A percentile compares a stretch with the other conserved stretches of the same genome.
Evolutionary conservation across 768 basidiomycete species (phyloP).

Genomic region (Mycena pura): DNA sequence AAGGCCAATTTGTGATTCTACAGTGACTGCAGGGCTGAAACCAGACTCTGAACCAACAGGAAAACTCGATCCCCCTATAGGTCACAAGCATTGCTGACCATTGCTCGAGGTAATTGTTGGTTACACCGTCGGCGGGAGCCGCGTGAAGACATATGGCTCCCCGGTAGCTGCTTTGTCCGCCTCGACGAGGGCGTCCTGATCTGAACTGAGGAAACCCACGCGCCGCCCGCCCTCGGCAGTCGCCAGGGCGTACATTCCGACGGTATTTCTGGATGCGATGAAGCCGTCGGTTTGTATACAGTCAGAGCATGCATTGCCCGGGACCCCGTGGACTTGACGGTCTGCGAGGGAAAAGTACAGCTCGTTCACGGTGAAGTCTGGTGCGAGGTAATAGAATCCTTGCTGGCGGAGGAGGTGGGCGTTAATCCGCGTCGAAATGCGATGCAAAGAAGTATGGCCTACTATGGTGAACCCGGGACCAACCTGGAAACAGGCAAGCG

Average conservation of each 20-base stretch:
- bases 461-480: neutral
- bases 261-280: neutral
- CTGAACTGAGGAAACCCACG: neutral
- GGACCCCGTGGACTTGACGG: neutral
- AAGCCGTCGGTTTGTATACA: neutral
- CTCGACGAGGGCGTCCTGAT: neutral
- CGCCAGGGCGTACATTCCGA: neutral
- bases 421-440: neutral
- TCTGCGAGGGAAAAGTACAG: no score
- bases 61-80: no score
- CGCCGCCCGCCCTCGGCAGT: neutral
- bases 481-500: neutral
- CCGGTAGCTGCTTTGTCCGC: neutral
- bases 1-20: no score
- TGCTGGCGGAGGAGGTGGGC: neutral
- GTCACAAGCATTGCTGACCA: no score
- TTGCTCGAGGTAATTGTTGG: no score
- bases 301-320: slow-evolving; percentile 2
- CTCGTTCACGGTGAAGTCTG: neutral
- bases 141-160: neutral
- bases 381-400: neutral
- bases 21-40: no score
- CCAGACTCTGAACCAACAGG: no score
- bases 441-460: neutral
- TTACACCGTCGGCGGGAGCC: neutral